These are phyloP conservation scores for Grammothele lineata DNA, from an alignment of 768 basidiomycete species.

Conservation along the genomic window DNA sequence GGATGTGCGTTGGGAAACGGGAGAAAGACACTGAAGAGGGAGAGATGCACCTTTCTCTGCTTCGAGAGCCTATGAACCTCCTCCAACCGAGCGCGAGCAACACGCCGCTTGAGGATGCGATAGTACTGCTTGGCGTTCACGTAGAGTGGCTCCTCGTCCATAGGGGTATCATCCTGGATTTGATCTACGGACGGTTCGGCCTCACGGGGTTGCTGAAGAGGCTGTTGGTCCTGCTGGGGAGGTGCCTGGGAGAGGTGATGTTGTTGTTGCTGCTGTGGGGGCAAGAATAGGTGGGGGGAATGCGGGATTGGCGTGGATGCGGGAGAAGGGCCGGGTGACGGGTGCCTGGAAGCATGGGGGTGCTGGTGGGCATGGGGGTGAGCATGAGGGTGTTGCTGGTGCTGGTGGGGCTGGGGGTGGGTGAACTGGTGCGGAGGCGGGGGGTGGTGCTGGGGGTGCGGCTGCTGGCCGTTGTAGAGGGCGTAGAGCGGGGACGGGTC, in stretches of 20 bases:
- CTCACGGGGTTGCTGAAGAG: slow-evolving; percentile 15
- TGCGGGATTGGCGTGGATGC: slow-evolving; percentile 21
- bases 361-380: slow-evolving; percentile 21
- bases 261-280: too few relatives aligned
- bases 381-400: slow-evolving; percentile 22
- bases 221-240: slow-evolving; percentile 15
- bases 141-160: slow-evolving; percentile 97
- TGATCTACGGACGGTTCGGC: slow-evolving; percentile 27
- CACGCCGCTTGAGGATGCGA: slow-evolving; percentile 92
- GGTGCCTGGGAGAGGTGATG: slow-evolving; percentile 17
- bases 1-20: slow-evolving; percentile 7
- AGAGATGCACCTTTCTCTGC: slow-evolving; percentile 74
- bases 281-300: slow-evolving; percentile 29
- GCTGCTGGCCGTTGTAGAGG: slow-evolving; percentile 19
- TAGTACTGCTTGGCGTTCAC: slow-evolving; percentile 99
- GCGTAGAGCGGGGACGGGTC: slow-evolving; percentile 22
- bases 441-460: slow-evolving; percentile 18
- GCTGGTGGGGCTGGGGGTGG: slow-evolving; percentile 12
- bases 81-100: slow-evolving; percentile 86
- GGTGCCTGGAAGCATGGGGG: slow-evolving; percentile 27
- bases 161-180: slow-evolving; percentile 35
- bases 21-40: neutral
- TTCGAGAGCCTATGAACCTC: slow-evolving; percentile 90
- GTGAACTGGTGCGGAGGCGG: slow-evolving; percentile 10
- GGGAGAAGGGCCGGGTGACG: slow-evolving; percentile 27